Evolutionary conservation across 345 rosid species (phyloP).

Genomic region (Citrus sinensis): DVS_A1.0 CM039163.1:50533501-50534000

Average conservation of each 20-base stretch:
- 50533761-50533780: too few relatives aligned
- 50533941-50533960: constrained; percentile 70
- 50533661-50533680: too few relatives aligned
- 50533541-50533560: constrained; percentile 24
- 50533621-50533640: constrained; percentile 59
- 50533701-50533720: too few relatives aligned
- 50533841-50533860: constrained; percentile 66
- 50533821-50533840: constrained; percentile 37
- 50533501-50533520: constrained; percentile 17
- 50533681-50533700: too few relatives aligned
- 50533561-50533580: constrained; percentile 48
- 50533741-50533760: too few relatives aligned
- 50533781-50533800: too few relatives aligned
- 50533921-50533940: constrained; percentile 58
- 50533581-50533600: constrained; percentile 37
- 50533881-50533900: constrained; percentile 63
- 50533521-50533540: constrained; percentile 22
- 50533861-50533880: constrained; percentile 64
- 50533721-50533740: too few relatives aligned
- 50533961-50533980: constrained; percentile 43
- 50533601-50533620: constrained; percentile 46
- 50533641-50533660: constrained; percentile 39
- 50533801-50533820: too few relatives aligned
- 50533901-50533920: constrained; percentile 53
- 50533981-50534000: neutral